Conservation (phyloP, 768 basidiomycete genomes). For the Termitomyces titanicus region DNA sequence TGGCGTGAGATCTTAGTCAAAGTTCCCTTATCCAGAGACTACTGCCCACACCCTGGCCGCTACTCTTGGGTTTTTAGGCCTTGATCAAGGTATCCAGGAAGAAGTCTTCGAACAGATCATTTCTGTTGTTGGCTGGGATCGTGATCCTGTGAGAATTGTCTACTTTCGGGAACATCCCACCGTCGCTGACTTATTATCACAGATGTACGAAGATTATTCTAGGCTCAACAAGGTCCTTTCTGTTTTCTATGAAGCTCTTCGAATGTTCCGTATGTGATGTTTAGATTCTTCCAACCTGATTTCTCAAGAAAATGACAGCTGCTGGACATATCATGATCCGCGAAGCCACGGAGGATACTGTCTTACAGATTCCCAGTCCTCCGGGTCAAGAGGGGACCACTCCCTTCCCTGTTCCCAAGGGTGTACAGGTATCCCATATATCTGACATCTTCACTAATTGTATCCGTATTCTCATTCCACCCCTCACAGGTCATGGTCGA, state of each 20-base stretch:
- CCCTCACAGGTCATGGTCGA: conserved; percentile 35
- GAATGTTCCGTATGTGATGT: conserved; percentile 40
- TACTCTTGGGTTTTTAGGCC: conserved; percentile 37
- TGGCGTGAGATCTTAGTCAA: neutral
- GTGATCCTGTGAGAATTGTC: conserved; percentile 28
- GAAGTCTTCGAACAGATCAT: conserved; percentile 37
- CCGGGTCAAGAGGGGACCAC: conserved; percentile 34
- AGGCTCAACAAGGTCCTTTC: conserved; percentile 40
- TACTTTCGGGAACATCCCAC: neutral
- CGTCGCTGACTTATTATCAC: neutral
- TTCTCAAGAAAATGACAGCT: conserved; percentile 23
- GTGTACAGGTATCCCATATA: conserved; percentile 25
- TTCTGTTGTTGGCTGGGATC: conserved; percentile 27
- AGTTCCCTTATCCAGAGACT: conserved; percentile 30
- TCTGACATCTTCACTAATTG: neutral
- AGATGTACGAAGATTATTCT: conserved; percentile 38
- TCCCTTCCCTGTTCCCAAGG: conserved; percentile 35
- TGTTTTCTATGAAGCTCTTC: conserved; percentile 39
- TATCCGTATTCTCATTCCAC: neutral
- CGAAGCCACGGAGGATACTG: conserved; percentile 39
- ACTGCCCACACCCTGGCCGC: conserved; percentile 42
- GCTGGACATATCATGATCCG: conserved; percentile 38
- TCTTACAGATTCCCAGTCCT: conserved; percentile 37
- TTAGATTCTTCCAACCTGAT: neutral
- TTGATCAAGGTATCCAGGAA: conserved; percentile 40